Evolutionary conservation across 2,329 filamentous ascomycete species (phyloP).

Genomic region (Colletotrichum camelliae): DNA sequence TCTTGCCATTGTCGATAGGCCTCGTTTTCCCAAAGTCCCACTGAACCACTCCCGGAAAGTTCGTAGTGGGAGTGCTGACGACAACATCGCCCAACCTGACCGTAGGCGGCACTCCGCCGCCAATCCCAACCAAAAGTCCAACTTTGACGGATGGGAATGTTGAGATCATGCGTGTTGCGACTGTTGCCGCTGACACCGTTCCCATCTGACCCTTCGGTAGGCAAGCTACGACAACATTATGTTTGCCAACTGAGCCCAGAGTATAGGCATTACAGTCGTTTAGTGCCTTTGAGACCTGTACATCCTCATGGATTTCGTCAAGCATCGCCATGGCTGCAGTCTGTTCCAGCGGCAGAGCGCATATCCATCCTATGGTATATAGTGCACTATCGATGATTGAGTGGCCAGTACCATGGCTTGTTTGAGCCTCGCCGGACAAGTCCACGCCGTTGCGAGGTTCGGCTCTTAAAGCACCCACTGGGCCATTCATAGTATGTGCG

Average conservation of each 20-base stretch:
- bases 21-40: constrained; percentile 16
- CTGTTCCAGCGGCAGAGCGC: constrained; percentile 26
- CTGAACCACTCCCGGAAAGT: constrained; percentile 17
- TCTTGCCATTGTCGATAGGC: neutral
- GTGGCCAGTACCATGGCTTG: too few relatives aligned
- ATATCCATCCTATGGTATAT: constrained; percentile 23
- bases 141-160: neutral
- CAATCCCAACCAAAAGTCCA: constrained; percentile 30
- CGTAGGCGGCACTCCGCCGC: constrained; percentile 24
- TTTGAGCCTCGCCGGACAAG: too few relatives aligned
- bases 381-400: too few relatives aligned
- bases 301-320: constrained; percentile 25
- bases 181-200: constrained; percentile 11
- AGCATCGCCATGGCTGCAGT: constrained; percentile 30
- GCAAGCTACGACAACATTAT: constrained; percentile 32
- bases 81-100: constrained; percentile 25
- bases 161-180: neutral
- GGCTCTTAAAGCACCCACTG: too few relatives aligned
- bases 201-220: constrained; percentile 26
- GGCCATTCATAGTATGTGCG: too few relatives aligned
- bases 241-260: constrained; percentile 27
- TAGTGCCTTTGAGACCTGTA: constrained; percentile 2
- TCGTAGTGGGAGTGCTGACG: neutral
- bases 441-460: too few relatives aligned
- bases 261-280: constrained; percentile 31